Percentiles rank a stretch among this genome's conserved stretches.
phyloP scores from a whole-genome alignment of 2,329 filamentous ascomycete genomes.

The Venturia oleaginea region DNA sequence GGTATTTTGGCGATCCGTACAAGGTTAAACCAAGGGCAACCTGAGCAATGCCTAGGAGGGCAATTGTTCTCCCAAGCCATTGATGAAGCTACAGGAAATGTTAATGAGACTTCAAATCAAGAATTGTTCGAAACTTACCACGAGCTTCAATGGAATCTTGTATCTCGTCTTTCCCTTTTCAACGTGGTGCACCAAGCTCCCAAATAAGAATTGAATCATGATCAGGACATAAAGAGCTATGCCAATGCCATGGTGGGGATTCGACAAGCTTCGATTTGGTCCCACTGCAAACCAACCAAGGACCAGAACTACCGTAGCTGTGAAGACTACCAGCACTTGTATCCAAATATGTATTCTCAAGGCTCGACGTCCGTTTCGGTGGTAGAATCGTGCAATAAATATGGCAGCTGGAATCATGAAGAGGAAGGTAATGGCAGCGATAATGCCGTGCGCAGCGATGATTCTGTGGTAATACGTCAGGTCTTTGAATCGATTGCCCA shows the following conservation, averaged over 20 bases:
- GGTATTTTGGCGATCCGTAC: constrained; percentile 76
- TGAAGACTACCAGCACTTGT: constrained; percentile 57
- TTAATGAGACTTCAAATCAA: background rate
- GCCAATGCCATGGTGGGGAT: constrained; percentile 79
- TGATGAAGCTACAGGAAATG: constrained; percentile 61
- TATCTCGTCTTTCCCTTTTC: constrained; percentile 44
- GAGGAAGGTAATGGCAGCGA: constrained; percentile 66
- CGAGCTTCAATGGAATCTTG: constrained; percentile 48
- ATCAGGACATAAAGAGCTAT: constrained; percentile 68
- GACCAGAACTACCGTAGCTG: constrained; percentile 63
- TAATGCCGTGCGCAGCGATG: constrained; percentile 60
- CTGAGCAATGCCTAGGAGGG: constrained; percentile 75
- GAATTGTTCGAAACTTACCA: constrained; percentile 33
- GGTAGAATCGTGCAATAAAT: constrained; percentile 63
- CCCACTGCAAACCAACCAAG: constrained; percentile 74
- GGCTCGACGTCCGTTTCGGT: constrained; percentile 50
- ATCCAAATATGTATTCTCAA: constrained; percentile 66
- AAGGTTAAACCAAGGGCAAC: constrained; percentile 82
- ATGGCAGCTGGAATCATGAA: constrained; percentile 66
- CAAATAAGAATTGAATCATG: constrained; percentile 61
- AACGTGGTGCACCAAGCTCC: constrained; percentile 51
- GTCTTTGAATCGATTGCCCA: constrained; percentile 70
- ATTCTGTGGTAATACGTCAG: constrained; percentile 61
- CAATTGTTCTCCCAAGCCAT: constrained; percentile 72
- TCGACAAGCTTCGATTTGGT: constrained; percentile 59